A percentile compares a stretch with the other conserved stretches of the same genome.
phyloP scores from a whole-genome alignment of 352 stramenopile genomes.

The Peronospora belbahrii region DNA sequence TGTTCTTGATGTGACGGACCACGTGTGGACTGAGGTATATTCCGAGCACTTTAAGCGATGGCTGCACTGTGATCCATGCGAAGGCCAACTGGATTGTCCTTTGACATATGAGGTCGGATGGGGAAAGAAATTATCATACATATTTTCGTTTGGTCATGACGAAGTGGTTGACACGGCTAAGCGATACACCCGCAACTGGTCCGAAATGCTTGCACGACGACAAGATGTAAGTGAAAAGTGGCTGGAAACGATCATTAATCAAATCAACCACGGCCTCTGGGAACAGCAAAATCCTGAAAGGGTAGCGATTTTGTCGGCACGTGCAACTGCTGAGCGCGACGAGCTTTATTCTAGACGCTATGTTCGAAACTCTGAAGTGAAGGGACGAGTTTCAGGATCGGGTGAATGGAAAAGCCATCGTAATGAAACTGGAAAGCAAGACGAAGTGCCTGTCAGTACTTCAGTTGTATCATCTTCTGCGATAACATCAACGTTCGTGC shows the following conservation, averaged over 20 bases:
- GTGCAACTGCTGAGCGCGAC: constrained; percentile 32
- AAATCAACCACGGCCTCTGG: constrained; percentile 43
- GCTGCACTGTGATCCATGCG: constrained; percentile 92
- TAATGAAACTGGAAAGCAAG: constrained; percentile 50
- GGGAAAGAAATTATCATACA: constrained; percentile 91
- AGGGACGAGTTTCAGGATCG: constrained; percentile 73
- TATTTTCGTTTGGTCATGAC: constrained; percentile 84
- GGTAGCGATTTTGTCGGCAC: constrained; percentile 26
- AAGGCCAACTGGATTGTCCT: constrained; percentile 88
- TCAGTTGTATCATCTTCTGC: not conserved
- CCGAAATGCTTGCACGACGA: constrained; percentile 50
- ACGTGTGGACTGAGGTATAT: constrained; percentile 94
- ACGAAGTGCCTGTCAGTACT: not conserved
- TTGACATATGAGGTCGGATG: constrained; percentile 93
- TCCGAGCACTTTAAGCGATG: constrained; percentile 68
- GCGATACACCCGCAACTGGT: constrained; percentile 67
- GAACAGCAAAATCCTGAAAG: constrained; percentile 25
- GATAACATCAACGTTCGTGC: not conserved
- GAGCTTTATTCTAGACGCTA: constrained; percentile 35
- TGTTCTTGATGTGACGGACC: constrained; percentile 91
- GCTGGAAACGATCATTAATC: constrained; percentile 40
- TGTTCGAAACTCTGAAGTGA: constrained; percentile 38
- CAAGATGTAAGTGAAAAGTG: constrained; percentile 60
- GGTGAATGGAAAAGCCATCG: constrained; percentile 68
- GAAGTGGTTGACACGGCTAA: constrained; percentile 88